Percentiles rank a stretch among this genome's conserved stretches.
Conservation (phyloP, 352 stramenopile species). For the Phytophthora cryptogea region DNA sequence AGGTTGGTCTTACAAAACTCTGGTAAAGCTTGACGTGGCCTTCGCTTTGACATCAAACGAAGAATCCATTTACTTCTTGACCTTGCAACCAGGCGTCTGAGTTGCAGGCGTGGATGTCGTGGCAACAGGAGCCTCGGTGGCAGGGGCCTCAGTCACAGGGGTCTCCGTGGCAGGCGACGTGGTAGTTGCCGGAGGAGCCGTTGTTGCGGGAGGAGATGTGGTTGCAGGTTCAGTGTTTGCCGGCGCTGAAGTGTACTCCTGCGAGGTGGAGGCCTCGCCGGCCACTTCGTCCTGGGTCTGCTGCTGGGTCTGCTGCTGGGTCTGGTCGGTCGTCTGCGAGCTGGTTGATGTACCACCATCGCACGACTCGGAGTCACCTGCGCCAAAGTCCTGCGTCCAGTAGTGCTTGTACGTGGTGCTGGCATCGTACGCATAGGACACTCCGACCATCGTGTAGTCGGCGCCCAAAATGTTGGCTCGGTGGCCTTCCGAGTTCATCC, state of each 20-base stretch:
- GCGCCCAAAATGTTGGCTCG: conserved; percentile 45
- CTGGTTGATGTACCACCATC: conserved; percentile 21
- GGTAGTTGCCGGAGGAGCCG: conserved; percentile 3
- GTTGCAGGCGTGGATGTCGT: background rate
- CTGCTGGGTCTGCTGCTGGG: no score
- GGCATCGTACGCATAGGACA: conserved; percentile 37
- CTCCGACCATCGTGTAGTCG: conserved; percentile 49
- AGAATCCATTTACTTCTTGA: conserved; percentile 24
- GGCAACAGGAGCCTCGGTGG: conserved; percentile 3
- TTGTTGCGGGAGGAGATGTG: background rate
- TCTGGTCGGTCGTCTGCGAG: conserved; percentile 20
- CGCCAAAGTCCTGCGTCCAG: conserved; percentile 65
- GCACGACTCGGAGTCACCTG: conserved; percentile 37
- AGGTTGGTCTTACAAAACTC: conserved; percentile 16
- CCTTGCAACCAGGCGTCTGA: conserved; percentile 23
- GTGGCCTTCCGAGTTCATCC: conserved; percentile 65
- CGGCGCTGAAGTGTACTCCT: conserved; percentile 16
- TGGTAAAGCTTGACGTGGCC: background rate
- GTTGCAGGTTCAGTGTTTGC: conserved; percentile 12
- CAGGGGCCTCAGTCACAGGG: background rate
- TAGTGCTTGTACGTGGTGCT: conserved; percentile 50
- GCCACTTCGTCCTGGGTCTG: conserved; percentile 30
- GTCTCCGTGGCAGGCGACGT: background rate
- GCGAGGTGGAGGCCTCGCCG: conserved; percentile 17
- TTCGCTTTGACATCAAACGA: conserved; percentile 6